Evolutionary conservation across 352 stramenopile species (phyloP), one percentile per base, ranked within the genome.

Genomic region (Globisporangium irregulare): DNA sequence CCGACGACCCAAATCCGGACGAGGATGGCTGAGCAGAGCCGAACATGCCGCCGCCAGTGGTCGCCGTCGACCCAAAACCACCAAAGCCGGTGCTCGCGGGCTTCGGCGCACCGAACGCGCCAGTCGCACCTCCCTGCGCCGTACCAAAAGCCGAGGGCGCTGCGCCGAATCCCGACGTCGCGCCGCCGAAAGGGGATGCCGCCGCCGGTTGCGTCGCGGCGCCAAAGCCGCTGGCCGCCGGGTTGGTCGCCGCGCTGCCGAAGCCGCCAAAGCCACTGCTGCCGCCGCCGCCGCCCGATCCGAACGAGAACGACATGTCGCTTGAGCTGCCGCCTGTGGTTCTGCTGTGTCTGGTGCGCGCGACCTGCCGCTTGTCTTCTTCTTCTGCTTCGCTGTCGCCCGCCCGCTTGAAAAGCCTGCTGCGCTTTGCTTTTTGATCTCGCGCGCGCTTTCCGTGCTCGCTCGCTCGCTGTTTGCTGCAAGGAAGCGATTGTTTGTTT

Each of bases 281-380:
- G 24, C 66, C 77, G 57, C 67, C 73, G 54, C 70, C 78, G 46
- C 68, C 76, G 34, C 64, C 69, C 38, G 68, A 79, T 59, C 82
- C 80, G 56, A 87, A 87, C 20, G 75, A 73, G 67, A 87, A 89
- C 59, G 78, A 86, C 78, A 86, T 86, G 66, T 20, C 43, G 55
- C n/a, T 20, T 20, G n/a, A 5, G 55, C 27, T 62, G 7, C 22
- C 53, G 48, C 48, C 56, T 50, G 3, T 58, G 46, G 38, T 24
- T 29, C 27, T 59, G 8, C 20, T 55, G 48, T 58, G 53, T 36
- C 24, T 34, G 18, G 12, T 43, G 36, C 36, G 9, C 36, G 1
- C 36, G 36, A 43, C 36, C 36, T 15, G 36, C 36, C 36, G 36
- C 25, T 36, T 48, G 18, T 51, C 57, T 62, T 14, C 50, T 38